Conservation (phyloP, 2,329 filamentous ascomycete species). For the Aspergillus sp. region DNA sequence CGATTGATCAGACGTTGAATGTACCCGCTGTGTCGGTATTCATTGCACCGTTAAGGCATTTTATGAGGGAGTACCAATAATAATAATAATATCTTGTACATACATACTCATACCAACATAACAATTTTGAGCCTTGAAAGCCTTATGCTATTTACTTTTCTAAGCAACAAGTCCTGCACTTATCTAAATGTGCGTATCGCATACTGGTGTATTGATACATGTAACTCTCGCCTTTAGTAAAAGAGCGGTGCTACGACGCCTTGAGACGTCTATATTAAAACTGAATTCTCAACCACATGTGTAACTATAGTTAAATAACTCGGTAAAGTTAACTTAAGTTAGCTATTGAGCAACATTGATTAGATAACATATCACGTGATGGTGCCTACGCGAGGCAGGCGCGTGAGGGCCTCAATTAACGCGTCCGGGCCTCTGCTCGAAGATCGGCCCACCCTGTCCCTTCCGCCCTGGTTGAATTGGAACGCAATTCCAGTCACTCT, state of each 20-base stretch:
- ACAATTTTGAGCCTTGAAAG: neutral
- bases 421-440: neutral
- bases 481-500: neutral
- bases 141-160: neutral
- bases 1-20: neutral
- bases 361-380: conserved; percentile 4
- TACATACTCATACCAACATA: conserved; percentile 9
- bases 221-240: too few species aligned
- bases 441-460: conserved; percentile 3
- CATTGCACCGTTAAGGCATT: conserved; percentile 9
- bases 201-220: too few species aligned
- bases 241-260: too few species aligned
- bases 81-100: conserved; percentile 26
- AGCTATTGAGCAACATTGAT: neutral
- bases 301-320: too few species aligned
- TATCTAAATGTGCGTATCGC: too few species aligned
- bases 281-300: too few species aligned
- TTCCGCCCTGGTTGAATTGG: neutral
- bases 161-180: neutral
- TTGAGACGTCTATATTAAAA: too few species aligned
- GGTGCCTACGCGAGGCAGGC: neutral
- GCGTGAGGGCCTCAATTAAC: conserved; percentile 2
- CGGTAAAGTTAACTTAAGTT: neutral
- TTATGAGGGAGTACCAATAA: conserved; percentile 18
- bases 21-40: conserved; percentile 10